phyloP scores from a whole-genome alignment of 2,329 filamentous ascomycete genomes.

The Trichoderma pleuroti region DNA sequence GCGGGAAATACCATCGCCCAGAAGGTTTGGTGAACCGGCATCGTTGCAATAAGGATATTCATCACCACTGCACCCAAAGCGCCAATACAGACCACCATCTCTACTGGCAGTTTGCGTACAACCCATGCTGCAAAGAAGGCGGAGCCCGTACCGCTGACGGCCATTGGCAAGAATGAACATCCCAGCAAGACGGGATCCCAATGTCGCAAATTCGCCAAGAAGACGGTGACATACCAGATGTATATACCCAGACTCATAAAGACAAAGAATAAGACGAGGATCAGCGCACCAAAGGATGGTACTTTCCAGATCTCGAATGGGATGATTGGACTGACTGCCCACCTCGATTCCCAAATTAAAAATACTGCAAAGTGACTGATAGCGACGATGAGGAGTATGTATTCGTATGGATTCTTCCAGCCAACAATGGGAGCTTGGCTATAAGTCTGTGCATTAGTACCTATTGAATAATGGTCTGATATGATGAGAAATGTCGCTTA shows the following conservation, averaged over 20 bases:
- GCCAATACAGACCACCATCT: neutral
- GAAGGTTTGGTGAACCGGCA: neutral
- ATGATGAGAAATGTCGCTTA: neutral
- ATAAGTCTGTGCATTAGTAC: neutral
- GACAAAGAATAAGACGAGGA: neutral
- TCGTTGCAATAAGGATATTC: neutral
- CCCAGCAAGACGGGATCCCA: neutral
- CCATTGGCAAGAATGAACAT: constrained; percentile 2
- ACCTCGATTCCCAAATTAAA: neutral
- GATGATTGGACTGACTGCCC: neutral
- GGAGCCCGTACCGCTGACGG: neutral
- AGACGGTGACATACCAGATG: neutral
- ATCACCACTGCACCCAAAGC: neutral
- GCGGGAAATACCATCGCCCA: neutral
- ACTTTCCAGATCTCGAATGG: neutral
- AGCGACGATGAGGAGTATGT: neutral
- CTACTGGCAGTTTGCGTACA: neutral
- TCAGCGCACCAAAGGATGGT: neutral
- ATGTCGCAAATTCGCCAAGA: neutral
- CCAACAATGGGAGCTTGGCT: neutral
- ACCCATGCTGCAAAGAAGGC: neutral
- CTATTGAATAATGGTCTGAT: neutral
- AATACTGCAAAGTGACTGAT: neutral
- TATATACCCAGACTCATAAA: neutral
- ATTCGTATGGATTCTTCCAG: neutral